Percentiles rank a stretch among this genome's conserved stretches.
These are phyloP conservation scores for Gymnopilus junonius DNA, from an alignment of 768 basidiomycete species.

Conservation along the genomic window DNA sequence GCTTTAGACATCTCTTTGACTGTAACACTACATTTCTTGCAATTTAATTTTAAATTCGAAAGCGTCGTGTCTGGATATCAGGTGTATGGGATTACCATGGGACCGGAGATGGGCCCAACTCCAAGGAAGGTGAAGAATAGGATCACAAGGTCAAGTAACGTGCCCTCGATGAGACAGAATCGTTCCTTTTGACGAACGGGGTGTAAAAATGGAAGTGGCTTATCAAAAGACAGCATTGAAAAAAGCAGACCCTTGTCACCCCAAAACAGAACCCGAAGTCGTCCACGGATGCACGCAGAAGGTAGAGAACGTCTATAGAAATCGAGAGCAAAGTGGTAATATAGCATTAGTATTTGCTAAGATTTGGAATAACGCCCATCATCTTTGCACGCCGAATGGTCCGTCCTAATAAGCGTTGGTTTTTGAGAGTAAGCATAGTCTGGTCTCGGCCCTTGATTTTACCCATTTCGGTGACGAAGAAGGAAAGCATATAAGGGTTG, in stretches of 20 bases:
- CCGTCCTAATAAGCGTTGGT: constrained; percentile 79
- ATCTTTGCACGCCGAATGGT: constrained; percentile 88
- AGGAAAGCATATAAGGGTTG: constrained; percentile 60
- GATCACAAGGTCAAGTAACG: constrained; percentile 41
- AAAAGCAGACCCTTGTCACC: constrained; percentile 15
- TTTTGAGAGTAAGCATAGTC: constrained; percentile 78
- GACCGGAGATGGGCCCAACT: constrained; percentile 17
- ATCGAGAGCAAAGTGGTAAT: neutral
- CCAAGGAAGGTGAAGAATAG: constrained; percentile 8
- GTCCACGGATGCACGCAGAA: neutral
- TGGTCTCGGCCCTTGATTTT: constrained; percentile 74
- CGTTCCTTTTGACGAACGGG: neutral
- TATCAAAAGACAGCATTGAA: constrained; percentile 14
- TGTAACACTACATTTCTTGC: constrained; percentile 22
- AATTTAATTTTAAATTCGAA: neutral
- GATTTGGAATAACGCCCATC: constrained; percentile 83
- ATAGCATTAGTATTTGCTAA: constrained; percentile 34
- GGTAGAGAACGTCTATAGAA: neutral
- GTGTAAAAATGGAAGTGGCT: constrained; percentile 7
- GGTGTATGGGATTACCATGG: neutral
- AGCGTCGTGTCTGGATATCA: neutral
- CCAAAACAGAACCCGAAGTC: neutral
- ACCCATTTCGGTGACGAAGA: constrained; percentile 75
- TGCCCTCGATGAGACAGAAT: constrained; percentile 15
- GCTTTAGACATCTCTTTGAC: constrained; percentile 53